Percentiles rank a stretch among this genome's conserved stretches.
phyloP scores from a whole-genome alignment of 73 alveolate species.

The Durusdinium trenchii region DNA sequence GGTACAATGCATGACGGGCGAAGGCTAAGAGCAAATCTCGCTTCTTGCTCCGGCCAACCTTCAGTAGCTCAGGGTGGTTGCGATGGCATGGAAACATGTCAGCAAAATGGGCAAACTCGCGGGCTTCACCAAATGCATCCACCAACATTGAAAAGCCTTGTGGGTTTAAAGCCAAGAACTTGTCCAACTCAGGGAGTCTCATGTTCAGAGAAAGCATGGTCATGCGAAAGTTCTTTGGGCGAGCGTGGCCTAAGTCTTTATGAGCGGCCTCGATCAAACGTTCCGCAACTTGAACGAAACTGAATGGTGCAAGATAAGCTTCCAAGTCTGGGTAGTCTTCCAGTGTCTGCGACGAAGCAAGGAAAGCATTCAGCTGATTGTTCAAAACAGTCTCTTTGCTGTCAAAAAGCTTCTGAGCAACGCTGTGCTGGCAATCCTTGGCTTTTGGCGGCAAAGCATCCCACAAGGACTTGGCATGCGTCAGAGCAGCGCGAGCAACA shows the following conservation, averaged over 20 bases:
- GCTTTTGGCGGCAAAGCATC: not conserved
- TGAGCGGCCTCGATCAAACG: slow-evolving; percentile 42
- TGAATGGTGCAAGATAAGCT: not conserved
- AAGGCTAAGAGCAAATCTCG: not conserved
- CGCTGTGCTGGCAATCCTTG: not conserved
- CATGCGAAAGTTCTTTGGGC: not conserved
- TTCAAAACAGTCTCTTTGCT: not conserved
- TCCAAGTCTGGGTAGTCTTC: not conserved
- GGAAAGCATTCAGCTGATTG: not conserved
- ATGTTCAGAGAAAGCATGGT: not conserved
- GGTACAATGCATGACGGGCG: not conserved
- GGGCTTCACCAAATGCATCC: not conserved
- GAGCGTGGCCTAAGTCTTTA: not conserved
- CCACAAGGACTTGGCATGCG: not conserved
- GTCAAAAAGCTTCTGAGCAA: not conserved
- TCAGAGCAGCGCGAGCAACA: not conserved
- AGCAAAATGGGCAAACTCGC: not conserved
- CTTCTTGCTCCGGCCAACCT: not conserved
- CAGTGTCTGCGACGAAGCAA: not conserved
- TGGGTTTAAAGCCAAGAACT: not conserved
- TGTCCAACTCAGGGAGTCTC: slow-evolving; percentile 3
- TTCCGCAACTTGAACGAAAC: not conserved
- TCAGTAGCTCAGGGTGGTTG: not conserved
- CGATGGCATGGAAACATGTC: not conserved
- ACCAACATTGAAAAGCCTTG: not conserved